Conservation (phyloP, 345 rosid genomes). For the Angophora floribunda region DNA sequence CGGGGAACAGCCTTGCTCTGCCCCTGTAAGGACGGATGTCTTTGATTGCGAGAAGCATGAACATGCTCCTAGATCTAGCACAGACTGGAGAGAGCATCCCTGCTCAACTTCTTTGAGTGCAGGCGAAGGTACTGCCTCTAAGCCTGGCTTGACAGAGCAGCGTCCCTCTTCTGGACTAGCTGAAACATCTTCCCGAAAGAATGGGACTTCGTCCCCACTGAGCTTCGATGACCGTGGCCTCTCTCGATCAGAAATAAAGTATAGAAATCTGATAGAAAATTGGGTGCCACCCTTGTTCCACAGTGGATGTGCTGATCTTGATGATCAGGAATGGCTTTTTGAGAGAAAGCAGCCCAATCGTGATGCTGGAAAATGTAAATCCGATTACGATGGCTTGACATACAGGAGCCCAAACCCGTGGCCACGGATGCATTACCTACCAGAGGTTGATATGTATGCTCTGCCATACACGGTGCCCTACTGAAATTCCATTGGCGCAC, state of each 20-base stretch:
- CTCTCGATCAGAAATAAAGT: constrained; percentile 16
- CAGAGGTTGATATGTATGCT: constrained; percentile 30
- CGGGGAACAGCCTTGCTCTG: constrained; percentile 28
- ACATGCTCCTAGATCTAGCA: constrained; percentile 5
- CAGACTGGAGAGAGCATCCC: constrained; percentile 12
- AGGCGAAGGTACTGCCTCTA: background rate
- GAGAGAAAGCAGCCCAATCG: background rate
- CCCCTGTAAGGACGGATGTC: constrained; percentile 9
- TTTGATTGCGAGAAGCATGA: background rate
- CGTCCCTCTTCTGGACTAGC: background rate
- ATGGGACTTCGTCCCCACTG: background rate
- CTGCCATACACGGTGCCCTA: constrained; percentile 43
- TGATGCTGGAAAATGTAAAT: constrained; percentile 2
- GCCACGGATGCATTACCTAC: constrained; percentile 24
- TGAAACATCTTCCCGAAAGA: background rate
- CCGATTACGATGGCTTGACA: background rate
- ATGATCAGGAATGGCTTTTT: constrained; percentile 25
- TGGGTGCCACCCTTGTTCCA: constrained; percentile 23
- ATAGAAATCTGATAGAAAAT: constrained; percentile 26
- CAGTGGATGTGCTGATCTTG: constrained; percentile 4
- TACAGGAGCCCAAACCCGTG: background rate
- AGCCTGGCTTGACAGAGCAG: constrained; percentile 6
- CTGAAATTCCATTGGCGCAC: background rate
- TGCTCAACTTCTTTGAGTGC: constrained; percentile 9
- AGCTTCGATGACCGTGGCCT: constrained; percentile 17